Base-by-base conservation (phyloP, 2,329 filamentous ascomycete genomes). In the Aspergillus candidus region DNA sequence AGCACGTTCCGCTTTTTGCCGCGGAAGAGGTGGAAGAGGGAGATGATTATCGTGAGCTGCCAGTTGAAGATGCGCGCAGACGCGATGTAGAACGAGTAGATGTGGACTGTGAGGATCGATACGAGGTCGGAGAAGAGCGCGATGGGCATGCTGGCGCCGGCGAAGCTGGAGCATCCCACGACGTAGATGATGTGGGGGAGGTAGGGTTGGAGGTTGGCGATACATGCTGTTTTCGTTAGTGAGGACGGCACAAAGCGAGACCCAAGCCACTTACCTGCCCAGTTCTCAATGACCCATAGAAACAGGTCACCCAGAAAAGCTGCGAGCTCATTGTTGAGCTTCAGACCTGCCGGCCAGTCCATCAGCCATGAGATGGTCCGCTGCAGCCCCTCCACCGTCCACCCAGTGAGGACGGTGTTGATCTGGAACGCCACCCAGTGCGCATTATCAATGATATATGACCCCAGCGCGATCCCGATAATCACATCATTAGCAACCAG, bases 401-500 rank as follows among this genome's bases (percentile, higher is more conserved):
- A 98, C 7, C 78, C 77, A 41, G 78, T 81, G 37, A 97, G 75
- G 17, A 94, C 72, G 35, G 75, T 74, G 55, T 87, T 87, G 53
- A 97, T 86, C 59, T 86, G 82, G 41, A 80, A 76, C 2, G 89
- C 89, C 2, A 95, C 88, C 75, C 85, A 88, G 43, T 81, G 77
- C 2, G 88, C 84, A 58, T 98, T 96, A 62, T 98, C 93, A 50
- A 97, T 91, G 49, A 98, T 94, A 65, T 95, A 98, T 1, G 89
- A 94, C 0, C 93, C 94, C 6, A 98, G 71, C 1, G 93, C 93
- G 54, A 98, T 96, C 18, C 93, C 94, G 47, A 98, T 97, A 52
- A 98, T 98, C 37, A 98, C 86, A 69, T 98, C 93, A 70, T 98
- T 98, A 27, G 90, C 90, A 15, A 98, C 93, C 7, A 98, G 84